These are phyloP conservation scores for Panellus pusillus DNA, from an alignment of 768 basidiomycete genomes.

Conservation along the genomic window DNA sequence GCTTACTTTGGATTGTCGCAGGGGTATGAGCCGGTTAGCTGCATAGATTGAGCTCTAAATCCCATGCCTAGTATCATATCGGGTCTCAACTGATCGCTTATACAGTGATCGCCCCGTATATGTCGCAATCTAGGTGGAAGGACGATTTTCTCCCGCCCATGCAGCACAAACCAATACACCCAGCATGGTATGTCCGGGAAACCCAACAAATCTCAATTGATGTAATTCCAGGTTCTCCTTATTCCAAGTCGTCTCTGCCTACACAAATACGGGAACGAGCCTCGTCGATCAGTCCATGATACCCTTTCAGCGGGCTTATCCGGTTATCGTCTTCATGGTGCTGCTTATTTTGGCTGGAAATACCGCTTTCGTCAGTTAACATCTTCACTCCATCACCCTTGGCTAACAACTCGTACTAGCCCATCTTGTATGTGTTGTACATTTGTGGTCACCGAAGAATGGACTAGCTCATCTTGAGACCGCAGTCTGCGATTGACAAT, in stretches of 20 bases:
- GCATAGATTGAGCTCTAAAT: conserved; percentile 2
- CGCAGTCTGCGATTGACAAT: conserved; percentile 77
- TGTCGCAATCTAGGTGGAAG: conserved; percentile 60
- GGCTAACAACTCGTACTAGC: conserved; percentile 42
- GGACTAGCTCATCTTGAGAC: neutral
- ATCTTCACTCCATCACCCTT: neutral
- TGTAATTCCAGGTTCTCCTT: conserved; percentile 64
- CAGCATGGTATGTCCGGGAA: conserved; percentile 57
- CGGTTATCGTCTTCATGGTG: conserved; percentile 71
- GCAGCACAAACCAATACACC: conserved; percentile 52
- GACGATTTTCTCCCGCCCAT: conserved; percentile 58
- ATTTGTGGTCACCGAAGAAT: neutral
- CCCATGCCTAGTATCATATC: conserved; percentile 70
- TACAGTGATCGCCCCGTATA: conserved; percentile 79
- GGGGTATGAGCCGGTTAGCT: conserved; percentile 46
- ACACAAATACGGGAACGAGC: conserved; percentile 87
- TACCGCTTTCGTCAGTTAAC: conserved; percentile 81
- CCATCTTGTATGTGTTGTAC: conserved; percentile 70
- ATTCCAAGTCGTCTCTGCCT: conserved; percentile 85
- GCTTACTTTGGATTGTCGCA: conserved; percentile 80
- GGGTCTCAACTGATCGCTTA: conserved; percentile 67
- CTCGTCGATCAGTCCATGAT: conserved; percentile 89
- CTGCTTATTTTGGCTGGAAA: conserved; percentile 89
- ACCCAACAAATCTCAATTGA: neutral
- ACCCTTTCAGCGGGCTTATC: conserved; percentile 85